Percentiles rank a stretch among this genome's conserved stretches.
Conservation (phyloP, 1,284 basidiomycete species). For the Wallemia hederae region DNA sequence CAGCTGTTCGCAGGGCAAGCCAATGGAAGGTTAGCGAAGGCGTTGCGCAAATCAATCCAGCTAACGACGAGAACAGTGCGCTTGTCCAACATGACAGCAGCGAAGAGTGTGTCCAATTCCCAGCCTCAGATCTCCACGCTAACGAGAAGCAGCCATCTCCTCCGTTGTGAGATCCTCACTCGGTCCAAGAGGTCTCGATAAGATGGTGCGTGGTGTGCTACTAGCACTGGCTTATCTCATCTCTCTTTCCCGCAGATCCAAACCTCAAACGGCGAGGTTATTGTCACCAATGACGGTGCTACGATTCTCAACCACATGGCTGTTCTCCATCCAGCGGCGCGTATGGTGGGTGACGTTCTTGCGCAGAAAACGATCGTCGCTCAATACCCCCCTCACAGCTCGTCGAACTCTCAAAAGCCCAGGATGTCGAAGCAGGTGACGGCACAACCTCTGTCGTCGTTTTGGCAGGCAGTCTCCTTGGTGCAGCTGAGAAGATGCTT, state of each 20-base stretch:
- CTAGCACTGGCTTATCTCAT: background rate
- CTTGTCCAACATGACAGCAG: slow-evolving; percentile 80
- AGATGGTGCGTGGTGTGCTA: slow-evolving; percentile 38
- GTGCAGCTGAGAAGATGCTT: slow-evolving; percentile 89
- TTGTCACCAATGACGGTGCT: slow-evolving; percentile 96
- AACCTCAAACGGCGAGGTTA: slow-evolving; percentile 82
- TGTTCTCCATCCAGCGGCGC: slow-evolving; percentile 87
- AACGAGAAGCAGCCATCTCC: slow-evolving; percentile 42
- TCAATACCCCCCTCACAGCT: slow-evolving; percentile 23
- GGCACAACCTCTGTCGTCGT: slow-evolving; percentile 98
- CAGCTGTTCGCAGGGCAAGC: slow-evolving; percentile 32
- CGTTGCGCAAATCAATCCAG: background rate
- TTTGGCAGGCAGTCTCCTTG: slow-evolving; percentile 68
- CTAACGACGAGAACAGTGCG: slow-evolving; percentile 24
- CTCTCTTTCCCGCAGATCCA: slow-evolving; percentile 38
- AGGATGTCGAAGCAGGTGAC: slow-evolving; percentile 96
- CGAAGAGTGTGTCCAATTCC: slow-evolving; percentile 36
- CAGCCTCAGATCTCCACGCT: slow-evolving; percentile 1
- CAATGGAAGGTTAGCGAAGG: slow-evolving; percentile 31
- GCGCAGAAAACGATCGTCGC: background rate
- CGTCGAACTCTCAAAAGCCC: slow-evolving; percentile 87
- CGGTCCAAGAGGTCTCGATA: slow-evolving; percentile 97
- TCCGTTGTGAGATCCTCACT: slow-evolving; percentile 91
- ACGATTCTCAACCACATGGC: slow-evolving; percentile 95
- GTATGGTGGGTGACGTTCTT: slow-evolving; percentile 36